Evolutionary conservation across 768 basidiomycete genomes (phyloP).

Genomic region (Dendrothele bispora): DNA sequence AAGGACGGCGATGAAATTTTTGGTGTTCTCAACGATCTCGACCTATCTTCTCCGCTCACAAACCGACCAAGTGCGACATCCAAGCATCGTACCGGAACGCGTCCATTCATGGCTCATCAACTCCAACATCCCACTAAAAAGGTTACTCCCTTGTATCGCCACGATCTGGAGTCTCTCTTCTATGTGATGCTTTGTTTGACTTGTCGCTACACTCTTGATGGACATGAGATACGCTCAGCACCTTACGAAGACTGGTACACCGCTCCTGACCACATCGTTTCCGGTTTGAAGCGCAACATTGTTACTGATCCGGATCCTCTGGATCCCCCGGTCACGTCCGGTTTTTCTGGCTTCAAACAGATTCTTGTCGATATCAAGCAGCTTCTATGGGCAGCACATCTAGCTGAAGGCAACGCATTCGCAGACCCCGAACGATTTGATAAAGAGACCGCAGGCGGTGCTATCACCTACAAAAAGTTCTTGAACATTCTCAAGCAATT

Average conservation of each 20-base stretch:
- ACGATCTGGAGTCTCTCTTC: conserved; percentile 10
- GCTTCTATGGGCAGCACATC: no score
- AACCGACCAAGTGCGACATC: neutral
- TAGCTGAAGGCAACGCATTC: no score
- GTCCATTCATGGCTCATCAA: conserved; percentile 3
- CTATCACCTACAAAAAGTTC: no score
- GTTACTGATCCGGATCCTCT: no score
- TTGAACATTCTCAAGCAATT: no score
- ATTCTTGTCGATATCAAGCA: no score
- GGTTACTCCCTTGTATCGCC: conserved; percentile 1
- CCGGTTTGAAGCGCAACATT: neutral
- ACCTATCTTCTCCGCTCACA: conserved; percentile 1
- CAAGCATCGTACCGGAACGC: conserved; percentile 3
- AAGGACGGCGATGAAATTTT: conserved; percentile 9
- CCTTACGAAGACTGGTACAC: neutral
- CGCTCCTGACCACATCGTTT: neutral
- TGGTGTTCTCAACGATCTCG: conserved; percentile 13
- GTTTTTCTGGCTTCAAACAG: neutral
- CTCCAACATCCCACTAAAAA: neutral
- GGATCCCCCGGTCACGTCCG: neutral
- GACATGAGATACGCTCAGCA: neutral
- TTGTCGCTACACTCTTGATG: neutral
- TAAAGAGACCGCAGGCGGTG: no score
- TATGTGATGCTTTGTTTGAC: conserved; percentile 3
- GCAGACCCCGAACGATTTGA: no score